phyloP scores from a whole-genome alignment of 75 land plant genomes.

The Gnetum montanum region DNA sequence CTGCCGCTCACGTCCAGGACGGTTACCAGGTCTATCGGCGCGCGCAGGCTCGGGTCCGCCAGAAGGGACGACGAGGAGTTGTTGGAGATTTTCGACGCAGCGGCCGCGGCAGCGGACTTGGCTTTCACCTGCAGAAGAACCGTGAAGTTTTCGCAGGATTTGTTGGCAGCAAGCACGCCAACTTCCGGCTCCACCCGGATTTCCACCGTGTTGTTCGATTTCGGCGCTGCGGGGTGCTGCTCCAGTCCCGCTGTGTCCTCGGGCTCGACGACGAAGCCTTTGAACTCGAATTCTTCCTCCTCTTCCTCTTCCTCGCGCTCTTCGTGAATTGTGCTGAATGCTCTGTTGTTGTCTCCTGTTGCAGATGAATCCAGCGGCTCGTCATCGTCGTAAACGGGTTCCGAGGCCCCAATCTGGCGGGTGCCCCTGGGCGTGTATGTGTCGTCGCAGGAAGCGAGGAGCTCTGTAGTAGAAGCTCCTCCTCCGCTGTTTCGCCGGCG shows the following conservation, averaged over 20 bases:
- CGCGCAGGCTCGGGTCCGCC: conserved; percentile 12
- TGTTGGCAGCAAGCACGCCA: neutral
- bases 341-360: neutral
- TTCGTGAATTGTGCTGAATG: conserved; percentile 3
- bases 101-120: neutral
- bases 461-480: neutral
- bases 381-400: conserved; percentile 20
- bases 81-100: neutral
- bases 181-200: conserved; percentile 8
- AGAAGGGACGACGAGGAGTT: neutral
- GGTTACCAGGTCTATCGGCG: conserved; percentile 26
- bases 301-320: no score
- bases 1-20: conserved; percentile 32
- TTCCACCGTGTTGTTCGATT: conserved; percentile 1
- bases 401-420: neutral
- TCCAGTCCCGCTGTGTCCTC: neutral
- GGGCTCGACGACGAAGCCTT: conserved; percentile 10
- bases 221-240: neutral
- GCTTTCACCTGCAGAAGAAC: conserved; percentile 17
- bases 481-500: neutral
- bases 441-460: neutral
- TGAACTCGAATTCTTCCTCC: conserved; percentile 5
- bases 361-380: conserved; percentile 14
- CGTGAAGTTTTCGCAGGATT: conserved; percentile 11
- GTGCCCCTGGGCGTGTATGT: conserved; percentile 4